Base-by-base conservation (phyloP, 441 rosid genomes). In the Dalechampia spathulata region DNA sequence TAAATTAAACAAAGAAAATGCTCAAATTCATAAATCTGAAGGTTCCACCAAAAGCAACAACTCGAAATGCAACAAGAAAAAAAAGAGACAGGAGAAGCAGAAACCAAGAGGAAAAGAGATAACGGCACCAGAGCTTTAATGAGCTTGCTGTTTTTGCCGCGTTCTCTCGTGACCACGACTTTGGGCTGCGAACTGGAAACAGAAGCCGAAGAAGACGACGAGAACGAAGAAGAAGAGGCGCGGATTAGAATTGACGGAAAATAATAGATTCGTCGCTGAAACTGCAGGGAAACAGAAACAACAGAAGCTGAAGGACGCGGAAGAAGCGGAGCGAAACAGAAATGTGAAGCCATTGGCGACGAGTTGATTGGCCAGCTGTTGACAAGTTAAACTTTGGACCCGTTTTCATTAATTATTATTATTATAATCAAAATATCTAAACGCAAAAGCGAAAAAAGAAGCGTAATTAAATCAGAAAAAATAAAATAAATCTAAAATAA, bases 161-260 rank as follows among this genome's bases (percentile, higher is more conserved):
- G 80, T 68, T 90, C 98, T 70, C 96, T 82, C 57, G 98, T 87
- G 59, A 90, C 92, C 9, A 90, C 83, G 45, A 90, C 98, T 60
- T 76, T 65, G 13, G 88, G 88, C 53, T n/a, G 34, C 34, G 34
- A 30, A 30, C 34, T 30, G 34, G 34, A 30, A 30, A 30, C 34
- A 8, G 34, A 30, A 30, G 34, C 71, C 42, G n/a, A n/a, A n/a
- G n/a, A n/a, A n/a, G n/a, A n/a, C n/a, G n/a, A n/a, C n/a, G 26
- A 1, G 28, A 70, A 50, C 17, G 71, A 61, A 45, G 62, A 54
- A 15, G 67, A 56, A 22, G 57, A 47, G 22, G 68, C 51, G 42
- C 64, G 48, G 49, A 63, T 72, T 15, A 44, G 58, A 55, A 63
- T 28, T 52, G 41, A 53, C 34, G 57, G 48, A 11, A 61, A 43